Evolutionary conservation across 1,284 basidiomycete species (phyloP), one percentile per base, ranked within the genome.

Genomic region (Tremellales sp.): DNA sequence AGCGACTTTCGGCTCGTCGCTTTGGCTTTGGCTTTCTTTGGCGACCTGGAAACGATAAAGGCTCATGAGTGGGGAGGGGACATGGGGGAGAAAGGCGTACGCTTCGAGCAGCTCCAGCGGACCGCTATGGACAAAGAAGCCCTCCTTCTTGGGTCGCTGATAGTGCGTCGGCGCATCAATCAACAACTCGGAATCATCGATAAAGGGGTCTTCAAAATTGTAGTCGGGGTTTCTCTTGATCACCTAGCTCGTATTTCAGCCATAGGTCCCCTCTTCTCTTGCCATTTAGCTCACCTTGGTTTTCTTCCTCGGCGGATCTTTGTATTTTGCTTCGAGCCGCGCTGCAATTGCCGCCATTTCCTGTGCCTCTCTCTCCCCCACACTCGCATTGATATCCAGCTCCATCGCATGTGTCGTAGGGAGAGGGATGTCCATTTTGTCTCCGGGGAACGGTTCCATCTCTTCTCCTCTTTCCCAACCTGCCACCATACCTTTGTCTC

Each of bases 141-240:
- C 93, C 60, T 89, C 84, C 60, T 93, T 87, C 71, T 87, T 90
- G 2, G 92, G 93, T 71, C 91, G 85, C n/a, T 86, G 88, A 63
- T 90, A 87, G 72, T 83, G 88, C 2, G 86, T 90, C 1, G 91
- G 84, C 64, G 93, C 85, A 73, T 97, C 92, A 34, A 93, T 76
- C 18, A 82, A 83, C 45, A 95, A 79, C 67, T 98, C 93, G 0
- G 90, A 90, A 73, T 98, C 94, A 76, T 98, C 94, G 63, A 98
- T 97, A 74, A 97, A 97, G 0, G 89, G 87, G 73, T 98, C 94
- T 1, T 79, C 77, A 16, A 85, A 77, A 73, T 98, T 93, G 76
- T 98, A 98, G 64, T 86, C 64, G 40, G 58, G 85, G 56, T 86
- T 84, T 71, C 84, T 83, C 68, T 80, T 79, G 49, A 56, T 41